phyloP scores from a whole-genome alignment of 257 asterid genomes.

The Primulina huaijiensis region DNA sequence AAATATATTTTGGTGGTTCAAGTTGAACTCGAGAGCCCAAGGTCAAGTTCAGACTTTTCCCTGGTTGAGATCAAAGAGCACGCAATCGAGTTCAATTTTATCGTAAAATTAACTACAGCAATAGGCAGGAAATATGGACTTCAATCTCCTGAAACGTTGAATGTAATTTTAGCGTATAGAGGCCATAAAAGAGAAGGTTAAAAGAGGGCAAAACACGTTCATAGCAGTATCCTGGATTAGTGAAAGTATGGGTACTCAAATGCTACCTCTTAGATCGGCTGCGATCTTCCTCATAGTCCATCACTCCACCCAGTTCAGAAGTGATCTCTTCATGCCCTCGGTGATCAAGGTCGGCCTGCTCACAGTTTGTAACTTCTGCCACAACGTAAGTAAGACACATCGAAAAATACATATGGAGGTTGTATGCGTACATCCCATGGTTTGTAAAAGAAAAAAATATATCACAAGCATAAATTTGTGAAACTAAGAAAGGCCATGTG shows the following conservation, averaged over 20 bases:
- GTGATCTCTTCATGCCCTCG: constrained; percentile 86
- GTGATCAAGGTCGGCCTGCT: constrained; percentile 83
- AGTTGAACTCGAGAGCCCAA: background rate
- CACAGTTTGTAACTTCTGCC: constrained; percentile 94
- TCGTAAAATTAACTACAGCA: no score
- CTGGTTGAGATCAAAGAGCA: background rate
- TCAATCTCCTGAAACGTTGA: background rate
- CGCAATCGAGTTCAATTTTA: background rate
- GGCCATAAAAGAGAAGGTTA: constrained; percentile 8
- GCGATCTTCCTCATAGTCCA: constrained; percentile 92
- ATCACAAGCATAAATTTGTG: background rate
- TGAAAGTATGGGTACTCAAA: constrained; percentile 12
- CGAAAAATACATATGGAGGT: constrained; percentile 60
- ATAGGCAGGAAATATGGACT: background rate
- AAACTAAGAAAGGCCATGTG: background rate
- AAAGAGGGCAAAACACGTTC: background rate
- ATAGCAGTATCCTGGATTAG: constrained; percentile 14
- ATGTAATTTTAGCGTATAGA: background rate
- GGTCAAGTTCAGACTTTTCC: background rate
- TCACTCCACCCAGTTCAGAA: constrained; percentile 93
- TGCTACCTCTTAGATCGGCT: constrained; percentile 86
- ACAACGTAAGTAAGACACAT: constrained; percentile 87
- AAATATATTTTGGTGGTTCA: background rate
- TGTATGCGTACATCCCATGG: constrained; percentile 25
- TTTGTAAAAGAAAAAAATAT: no score